Percentiles rank a stretch among this genome's conserved stretches.
Evolutionary conservation across 2,329 filamentous ascomycete genomes (phyloP).

Genomic region (Blumeria hordei): DNA sequence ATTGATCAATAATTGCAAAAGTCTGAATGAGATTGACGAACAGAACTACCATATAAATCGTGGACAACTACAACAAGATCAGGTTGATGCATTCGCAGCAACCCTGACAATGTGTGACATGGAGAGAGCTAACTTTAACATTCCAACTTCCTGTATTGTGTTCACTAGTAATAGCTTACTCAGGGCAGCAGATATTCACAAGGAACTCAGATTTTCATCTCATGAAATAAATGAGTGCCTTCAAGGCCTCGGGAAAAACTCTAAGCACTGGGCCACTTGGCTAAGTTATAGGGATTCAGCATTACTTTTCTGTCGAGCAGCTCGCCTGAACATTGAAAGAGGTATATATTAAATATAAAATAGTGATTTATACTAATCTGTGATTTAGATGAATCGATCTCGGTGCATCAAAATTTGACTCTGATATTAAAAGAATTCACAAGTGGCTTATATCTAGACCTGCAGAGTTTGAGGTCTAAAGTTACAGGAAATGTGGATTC

Average conservation of each 20-base stretch:
- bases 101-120: slow-evolving; percentile 40
- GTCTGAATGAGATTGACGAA: slow-evolving; percentile 11
- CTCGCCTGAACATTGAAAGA: slow-evolving; percentile 31
- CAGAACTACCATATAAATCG: slow-evolving; percentile 11
- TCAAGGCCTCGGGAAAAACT: slow-evolving; percentile 24
- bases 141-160: slow-evolving; percentile 26
- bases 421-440: slow-evolving; percentile 12
- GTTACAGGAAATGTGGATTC: slow-evolving; percentile 7
- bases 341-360: slow-evolving; percentile 14
- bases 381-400: slow-evolving; percentile 12
- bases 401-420: slow-evolving; percentile 11
- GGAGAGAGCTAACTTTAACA: slow-evolving; percentile 22
- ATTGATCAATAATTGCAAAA: slow-evolving; percentile 15
- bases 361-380: slow-evolving; percentile 4
- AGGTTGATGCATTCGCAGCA: slow-evolving; percentile 32
- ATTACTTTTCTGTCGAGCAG: slow-evolving; percentile 35
- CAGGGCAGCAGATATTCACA: slow-evolving; percentile 17
- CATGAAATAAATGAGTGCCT: slow-evolving; percentile 25
- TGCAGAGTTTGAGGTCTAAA: slow-evolving; percentile 7
- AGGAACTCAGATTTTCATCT: slow-evolving; percentile 16
- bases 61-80: slow-evolving; percentile 18
- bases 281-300: slow-evolving; percentile 36
- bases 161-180: slow-evolving; percentile 16
- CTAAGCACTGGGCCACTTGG: slow-evolving; percentile 39
- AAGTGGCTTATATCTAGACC: slow-evolving; percentile 7